A percentile compares a stretch with the other conserved stretches of the same genome.
phyloP scores from a whole-genome alignment of 2,329 filamentous ascomycete genomes.

The Chrysoporthe cubensis region DNA sequence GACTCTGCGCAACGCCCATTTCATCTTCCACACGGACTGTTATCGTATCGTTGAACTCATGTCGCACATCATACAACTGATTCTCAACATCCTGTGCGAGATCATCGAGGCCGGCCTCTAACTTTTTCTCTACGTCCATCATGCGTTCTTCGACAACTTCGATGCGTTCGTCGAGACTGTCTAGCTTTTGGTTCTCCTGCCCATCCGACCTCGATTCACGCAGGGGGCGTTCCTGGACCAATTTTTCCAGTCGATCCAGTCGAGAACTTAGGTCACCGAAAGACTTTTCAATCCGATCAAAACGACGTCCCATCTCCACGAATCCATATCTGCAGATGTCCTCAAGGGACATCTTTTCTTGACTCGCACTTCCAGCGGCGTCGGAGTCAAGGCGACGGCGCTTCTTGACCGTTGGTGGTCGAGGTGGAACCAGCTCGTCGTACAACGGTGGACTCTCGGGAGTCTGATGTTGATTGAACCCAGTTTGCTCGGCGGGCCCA shows the following conservation, averaged over 20 bases:
- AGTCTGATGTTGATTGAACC: not conserved
- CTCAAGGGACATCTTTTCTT: conserved; percentile 14
- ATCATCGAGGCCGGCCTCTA: conserved; percentile 22
- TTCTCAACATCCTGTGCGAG: conserved; percentile 19
- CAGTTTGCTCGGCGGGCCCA: not conserved
- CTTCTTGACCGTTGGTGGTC: conserved; percentile 16
- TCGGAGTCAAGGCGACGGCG: conserved; percentile 21
- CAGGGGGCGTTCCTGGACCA: not conserved
- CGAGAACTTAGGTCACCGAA: conserved; percentile 15
- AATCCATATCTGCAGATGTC: conserved; percentile 27
- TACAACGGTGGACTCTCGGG: conserved; percentile 22
- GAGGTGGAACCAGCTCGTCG: conserved; percentile 12
- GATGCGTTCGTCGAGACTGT: conserved; percentile 18
- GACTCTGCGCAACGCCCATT: conserved; percentile 24
- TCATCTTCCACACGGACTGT: conserved; percentile 25
- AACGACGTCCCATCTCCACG: conserved; percentile 23
- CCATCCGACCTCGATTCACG: not conserved
- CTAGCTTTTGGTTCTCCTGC: not conserved
- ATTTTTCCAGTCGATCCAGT: conserved; percentile 20
- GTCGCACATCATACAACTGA: conserved; percentile 20
- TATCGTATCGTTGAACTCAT: conserved; percentile 23
- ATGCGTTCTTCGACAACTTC: conserved; percentile 21
- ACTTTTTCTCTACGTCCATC: conserved; percentile 15
- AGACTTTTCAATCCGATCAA: conserved; percentile 24
- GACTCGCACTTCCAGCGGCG: not conserved